phyloP scores from a whole-genome alignment of 2,329 filamentous ascomycete species.

The Phoma sp. region DNA sequence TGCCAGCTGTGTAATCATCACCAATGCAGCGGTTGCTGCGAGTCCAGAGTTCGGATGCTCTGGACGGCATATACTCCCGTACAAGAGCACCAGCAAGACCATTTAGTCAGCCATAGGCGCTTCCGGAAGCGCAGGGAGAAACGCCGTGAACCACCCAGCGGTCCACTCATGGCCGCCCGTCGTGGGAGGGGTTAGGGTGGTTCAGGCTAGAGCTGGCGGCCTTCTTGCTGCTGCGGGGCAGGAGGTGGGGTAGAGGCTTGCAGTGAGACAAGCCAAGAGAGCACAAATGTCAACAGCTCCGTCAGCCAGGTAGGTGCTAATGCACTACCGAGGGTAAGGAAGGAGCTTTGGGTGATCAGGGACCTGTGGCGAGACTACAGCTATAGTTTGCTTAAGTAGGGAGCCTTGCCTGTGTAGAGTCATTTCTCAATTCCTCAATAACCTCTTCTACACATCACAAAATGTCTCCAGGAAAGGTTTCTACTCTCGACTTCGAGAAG shows the following conservation, averaged over 20 bases:
- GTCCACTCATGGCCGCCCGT: slow-evolving; percentile 1
- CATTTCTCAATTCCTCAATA: background rate
- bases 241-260: slow-evolving; percentile 20
- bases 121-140: background rate
- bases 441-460: slow-evolving; percentile 15
- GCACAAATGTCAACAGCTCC: background rate
- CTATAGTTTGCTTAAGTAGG: slow-evolving; percentile 9
- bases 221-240: slow-evolving; percentile 9
- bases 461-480: slow-evolving; percentile 55
- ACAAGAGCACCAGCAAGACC: background rate
- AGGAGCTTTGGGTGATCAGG: background rate
- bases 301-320: background rate
- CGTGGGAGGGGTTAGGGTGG: background rate
- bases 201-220: background rate
- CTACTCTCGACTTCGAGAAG: slow-evolving; percentile 48
- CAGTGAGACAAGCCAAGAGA: slow-evolving; percentile 14
- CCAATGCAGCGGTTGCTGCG: background rate
- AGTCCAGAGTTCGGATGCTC: background rate
- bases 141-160: background rate
- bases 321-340: slow-evolving; percentile 15
- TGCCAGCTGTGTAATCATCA: background rate
- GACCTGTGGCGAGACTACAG: background rate
- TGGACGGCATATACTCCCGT: background rate
- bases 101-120: background rate
- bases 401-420: background rate